These are phyloP conservation scores for Clitopilus hobsonii DNA, from an alignment of 768 basidiomycete genomes.

Conservation along the genomic window DNA sequence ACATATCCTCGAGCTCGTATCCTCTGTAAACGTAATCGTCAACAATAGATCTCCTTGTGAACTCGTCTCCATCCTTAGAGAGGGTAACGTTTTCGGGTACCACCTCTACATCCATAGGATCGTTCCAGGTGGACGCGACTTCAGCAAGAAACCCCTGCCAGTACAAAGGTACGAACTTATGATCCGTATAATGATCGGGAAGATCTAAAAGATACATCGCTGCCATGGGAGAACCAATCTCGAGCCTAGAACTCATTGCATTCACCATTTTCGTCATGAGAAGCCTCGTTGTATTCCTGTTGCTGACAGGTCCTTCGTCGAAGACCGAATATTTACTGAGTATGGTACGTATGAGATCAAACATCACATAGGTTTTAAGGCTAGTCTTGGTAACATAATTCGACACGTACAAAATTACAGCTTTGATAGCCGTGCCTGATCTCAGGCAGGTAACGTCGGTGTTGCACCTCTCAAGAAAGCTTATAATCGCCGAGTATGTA, in stretches of 20 bases:
- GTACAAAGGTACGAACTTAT: slow-evolving; percentile 20
- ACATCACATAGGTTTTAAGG: slow-evolving; percentile 27
- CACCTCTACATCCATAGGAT: not conserved
- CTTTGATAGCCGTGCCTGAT: slow-evolving; percentile 29
- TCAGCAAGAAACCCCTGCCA: slow-evolving; percentile 16
- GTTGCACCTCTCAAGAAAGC: slow-evolving; percentile 28
- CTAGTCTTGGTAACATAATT: slow-evolving; percentile 32
- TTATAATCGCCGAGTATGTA: slow-evolving; percentile 19
- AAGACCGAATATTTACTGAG: slow-evolving; percentile 18
- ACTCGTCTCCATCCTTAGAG: slow-evolving; percentile 7
- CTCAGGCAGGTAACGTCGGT: slow-evolving; percentile 25
- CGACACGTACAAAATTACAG: slow-evolving; percentile 15
- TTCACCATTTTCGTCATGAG: slow-evolving; percentile 25
- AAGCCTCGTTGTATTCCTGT: slow-evolving; percentile 11
- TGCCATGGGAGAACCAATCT: slow-evolving; percentile 28
- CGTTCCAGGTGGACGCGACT: slow-evolving; percentile 1
- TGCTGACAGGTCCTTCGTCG: not conserved
- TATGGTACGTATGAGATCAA: slow-evolving; percentile 20
- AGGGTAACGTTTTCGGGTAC: slow-evolving; percentile 15
- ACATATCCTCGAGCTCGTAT: slow-evolving; percentile 9
- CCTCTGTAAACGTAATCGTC: slow-evolving; percentile 28
- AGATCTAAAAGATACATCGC: slow-evolving; percentile 23
- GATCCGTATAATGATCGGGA: slow-evolving; percentile 29
- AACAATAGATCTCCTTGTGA: slow-evolving; percentile 19
- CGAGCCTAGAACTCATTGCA: slow-evolving; percentile 19